Percentiles rank a stretch among this genome's conserved stretches.
Evolutionary conservation across 2,329 filamentous ascomycete species (phyloP).

Genomic region (Trichoderma sp.): DNA sequence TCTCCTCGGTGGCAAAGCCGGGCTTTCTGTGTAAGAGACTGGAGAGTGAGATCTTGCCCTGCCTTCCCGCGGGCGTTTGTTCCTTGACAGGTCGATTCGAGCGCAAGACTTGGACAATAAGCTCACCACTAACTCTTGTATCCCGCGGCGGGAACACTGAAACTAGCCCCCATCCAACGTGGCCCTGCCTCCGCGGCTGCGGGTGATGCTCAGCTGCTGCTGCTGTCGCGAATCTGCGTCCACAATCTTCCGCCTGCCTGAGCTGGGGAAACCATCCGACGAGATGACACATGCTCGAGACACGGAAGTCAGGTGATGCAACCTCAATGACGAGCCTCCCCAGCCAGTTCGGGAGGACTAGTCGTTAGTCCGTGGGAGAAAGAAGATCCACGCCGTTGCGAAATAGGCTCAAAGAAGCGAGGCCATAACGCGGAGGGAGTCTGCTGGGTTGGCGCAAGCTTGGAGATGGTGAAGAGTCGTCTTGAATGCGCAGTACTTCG

Average conservation of each 20-base stretch:
- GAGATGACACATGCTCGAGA: neutral
- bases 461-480: neutral
- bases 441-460: neutral
- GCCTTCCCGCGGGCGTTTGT: neutral
- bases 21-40: neutral
- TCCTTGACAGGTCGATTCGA: neutral
- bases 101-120: neutral
- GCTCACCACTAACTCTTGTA: neutral
- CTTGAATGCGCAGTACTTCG: neutral
- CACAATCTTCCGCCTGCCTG: neutral
- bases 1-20: constrained; percentile 2
- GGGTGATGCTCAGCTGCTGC: constrained; percentile 1
- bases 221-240: neutral
- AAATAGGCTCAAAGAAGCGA: constrained; percentile 3
- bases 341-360: neutral
- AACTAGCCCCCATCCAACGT: neutral
- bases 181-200: constrained; percentile 1
- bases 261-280: neutral
- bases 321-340: neutral
- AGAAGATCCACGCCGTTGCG: neutral
- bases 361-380: neutral
- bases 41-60: neutral
- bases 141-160: neutral
- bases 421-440: neutral
- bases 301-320: neutral